Evolutionary conservation across 1,284 basidiomycete genomes (phyloP), one percentile per base, ranked within the genome.

Genomic region (Cryptococcus sp.): DNA sequence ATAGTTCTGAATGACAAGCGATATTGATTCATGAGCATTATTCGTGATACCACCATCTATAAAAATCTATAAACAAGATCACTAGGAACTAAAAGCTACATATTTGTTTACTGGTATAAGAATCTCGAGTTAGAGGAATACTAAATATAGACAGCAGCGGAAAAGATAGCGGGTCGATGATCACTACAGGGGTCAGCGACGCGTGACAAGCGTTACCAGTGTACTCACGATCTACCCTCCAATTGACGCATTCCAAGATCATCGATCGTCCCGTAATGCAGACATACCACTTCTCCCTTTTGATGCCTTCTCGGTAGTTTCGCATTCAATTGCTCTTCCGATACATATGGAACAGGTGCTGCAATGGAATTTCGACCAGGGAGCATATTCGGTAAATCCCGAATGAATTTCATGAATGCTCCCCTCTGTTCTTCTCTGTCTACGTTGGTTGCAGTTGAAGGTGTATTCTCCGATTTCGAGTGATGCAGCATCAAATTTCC

Each of bases 201-300:
- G 16, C 23, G 10, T 21, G 4, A 19, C 4, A 9, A 28, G 21
- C 23, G 19, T 7, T 21, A 19, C 4, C 13, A 31, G 4, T n/a
- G n/a, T n/a, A 63, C 63, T 60, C 44, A 65, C 62, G 66, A 69
- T 58, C 70, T 60, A 13, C 73, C 73, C 54, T 75, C 73, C 19
- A 75, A 55, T 46, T 53, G 56, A 50, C 72, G 64, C 73, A 75
- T 75, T 1, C 66, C 74, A 4, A 61, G 64, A 59, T 76, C 74
- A 45, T 76, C 74, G 25, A 76, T 68, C 36, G 74, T 76, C 9
- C 69, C 70, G 61, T 76, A 76, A 56, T 73, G 69, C 42, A 76
- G 53, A 54, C 73, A 73, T 45, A 63, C 63, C 2, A 76, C 74
- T 51, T 76, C 70, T 7, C 74, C 74, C 42, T 63, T 64, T 41